phyloP scores from a whole-genome alignment of 2,329 filamentous ascomycete species.

The Aotearoamyces nothofagi region DNA sequence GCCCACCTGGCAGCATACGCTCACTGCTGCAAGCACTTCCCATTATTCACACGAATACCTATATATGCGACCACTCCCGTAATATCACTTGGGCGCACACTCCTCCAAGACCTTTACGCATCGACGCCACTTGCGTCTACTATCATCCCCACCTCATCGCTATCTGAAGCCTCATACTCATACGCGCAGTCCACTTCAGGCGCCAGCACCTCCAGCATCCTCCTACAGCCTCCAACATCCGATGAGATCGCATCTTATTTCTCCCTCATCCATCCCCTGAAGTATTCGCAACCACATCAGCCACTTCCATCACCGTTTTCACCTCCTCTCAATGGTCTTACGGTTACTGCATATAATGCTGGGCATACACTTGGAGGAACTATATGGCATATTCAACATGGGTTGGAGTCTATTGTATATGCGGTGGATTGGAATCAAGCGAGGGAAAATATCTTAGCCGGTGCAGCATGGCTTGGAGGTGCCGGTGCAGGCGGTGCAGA shows the following conservation, averaged over 20 bases:
- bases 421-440: slow-evolving; percentile 97
- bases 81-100: slow-evolving; percentile 78
- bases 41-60: slow-evolving; percentile 80
- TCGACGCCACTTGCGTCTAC: slow-evolving; percentile 81
- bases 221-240: slow-evolving; percentile 55
- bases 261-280: slow-evolving; percentile 75
- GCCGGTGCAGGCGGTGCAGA: slow-evolving; percentile 68
- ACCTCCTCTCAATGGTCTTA: slow-evolving; percentile 77
- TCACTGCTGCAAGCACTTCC: slow-evolving; percentile 94
- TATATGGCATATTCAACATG: slow-evolving; percentile 97
- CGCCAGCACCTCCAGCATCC: slow-evolving; percentile 33
- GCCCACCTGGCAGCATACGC: slow-evolving; percentile 87
- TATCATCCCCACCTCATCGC: slow-evolving; percentile 56
- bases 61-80: slow-evolving; percentile 91
- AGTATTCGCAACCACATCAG: slow-evolving; percentile 94
- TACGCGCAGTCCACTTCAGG: slow-evolving; percentile 33
- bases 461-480: slow-evolving; percentile 84
- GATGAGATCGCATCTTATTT: slow-evolving; percentile 93
- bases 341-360: slow-evolving; percentile 91
- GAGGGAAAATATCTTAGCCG: slow-evolving; percentile 86
- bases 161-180: slow-evolving; percentile 48
- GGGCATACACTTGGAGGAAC: slow-evolving; percentile 93
- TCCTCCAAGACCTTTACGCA: slow-evolving; percentile 83
- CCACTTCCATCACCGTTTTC: slow-evolving; percentile 77
- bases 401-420: slow-evolving; percentile 91